Percentiles rank a stretch among this genome's conserved stretches.
Evolutionary conservation across 2,329 filamentous ascomycete species (phyloP).

Genomic region (Curvularia sp.): DNA sequence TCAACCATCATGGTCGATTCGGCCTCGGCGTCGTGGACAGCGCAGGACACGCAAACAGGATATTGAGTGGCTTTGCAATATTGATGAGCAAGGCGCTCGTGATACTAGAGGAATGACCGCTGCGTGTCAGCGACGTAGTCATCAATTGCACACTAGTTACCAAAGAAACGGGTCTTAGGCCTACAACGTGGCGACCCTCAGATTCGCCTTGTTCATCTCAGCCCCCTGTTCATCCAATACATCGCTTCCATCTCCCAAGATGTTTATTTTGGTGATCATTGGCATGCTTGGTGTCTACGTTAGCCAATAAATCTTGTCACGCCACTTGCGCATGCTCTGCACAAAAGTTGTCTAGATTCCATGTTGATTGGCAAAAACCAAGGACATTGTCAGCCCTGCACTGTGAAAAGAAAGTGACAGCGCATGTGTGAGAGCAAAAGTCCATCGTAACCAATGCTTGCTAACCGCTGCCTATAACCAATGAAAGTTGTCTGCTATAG

Average conservation of each 20-base stretch:
- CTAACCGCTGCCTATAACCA: not conserved
- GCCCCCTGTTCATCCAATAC: not conserved
- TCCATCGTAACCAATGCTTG: not conserved
- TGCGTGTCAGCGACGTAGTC: not conserved
- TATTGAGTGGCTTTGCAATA: constrained; percentile 19
- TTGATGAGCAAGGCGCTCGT: constrained; percentile 15
- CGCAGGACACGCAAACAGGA: constrained; percentile 1
- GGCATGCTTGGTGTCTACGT: not conserved
- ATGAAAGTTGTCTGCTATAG: too few species aligned
- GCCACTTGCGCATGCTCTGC: not conserved
- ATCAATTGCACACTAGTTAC: not conserved
- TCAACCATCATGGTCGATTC: constrained; percentile 9
- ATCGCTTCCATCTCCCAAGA: not conserved
- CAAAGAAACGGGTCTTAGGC: constrained; percentile 4
- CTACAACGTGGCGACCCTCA: not conserved
- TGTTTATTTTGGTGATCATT: not conserved
- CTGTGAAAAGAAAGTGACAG: not conserved
- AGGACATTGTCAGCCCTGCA: not conserved
- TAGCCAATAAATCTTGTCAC: not conserved
- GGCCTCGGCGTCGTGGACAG: constrained; percentile 4
- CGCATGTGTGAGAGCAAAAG: not conserved
- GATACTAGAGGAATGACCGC: not conserved
- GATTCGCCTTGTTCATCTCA: constrained; percentile 20
- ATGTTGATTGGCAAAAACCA: not conserved
- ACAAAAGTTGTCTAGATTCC: not conserved